Base-by-base conservation (phyloP, 805 yeast species). In the Osmozyma mogii region DNA sequence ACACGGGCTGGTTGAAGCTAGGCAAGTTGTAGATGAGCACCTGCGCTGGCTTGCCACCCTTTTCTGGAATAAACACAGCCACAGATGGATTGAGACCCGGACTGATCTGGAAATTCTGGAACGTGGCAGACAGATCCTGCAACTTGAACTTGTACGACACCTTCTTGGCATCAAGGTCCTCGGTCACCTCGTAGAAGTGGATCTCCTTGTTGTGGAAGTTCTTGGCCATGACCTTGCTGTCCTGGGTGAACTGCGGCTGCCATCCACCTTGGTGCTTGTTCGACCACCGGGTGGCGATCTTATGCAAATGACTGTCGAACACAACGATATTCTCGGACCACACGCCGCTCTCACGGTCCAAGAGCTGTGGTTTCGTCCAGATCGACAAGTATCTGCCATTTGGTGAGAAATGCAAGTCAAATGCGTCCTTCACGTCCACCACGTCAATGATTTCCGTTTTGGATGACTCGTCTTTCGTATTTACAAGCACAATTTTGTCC, bases 41-140 rank as follows among this genome's bases (percentile, higher is more conserved):
- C 42, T 68, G 72, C 11, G 96, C 95, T 3, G 97, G 98, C 51
- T 81, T 82, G 36, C 96, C 95, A 33, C 69, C 63, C 43, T 75
- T 72, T 50, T 85, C 96, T 7, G 96, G 94, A 17, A 84, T 72
- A 52, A 94, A 92, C 16, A 92, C 78, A 15, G 96, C 95, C 44
- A 92, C 72, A 5, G 92, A 74, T 30, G 96, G 92, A 50, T 83
- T 84, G 49, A 76, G 75, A 27, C 97, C 96, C 2, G 95, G 95
- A 17, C 94, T 80, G 31, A 78, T 62, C 48, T 70, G 70, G 61
- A 81, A 84, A 42, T 52, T 63, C 42, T 72, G 74, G 43, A 57
- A 61, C 12, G 49, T 44, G 46, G 71, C 75, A 38, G 70, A 59
- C 22, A 75, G 60, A 49, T 72, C 71, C 40, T 36, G 67, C 74